Evolutionary conservation across 352 stramenopile genomes (phyloP).

Genomic region (Pythium sp.): DNA sequence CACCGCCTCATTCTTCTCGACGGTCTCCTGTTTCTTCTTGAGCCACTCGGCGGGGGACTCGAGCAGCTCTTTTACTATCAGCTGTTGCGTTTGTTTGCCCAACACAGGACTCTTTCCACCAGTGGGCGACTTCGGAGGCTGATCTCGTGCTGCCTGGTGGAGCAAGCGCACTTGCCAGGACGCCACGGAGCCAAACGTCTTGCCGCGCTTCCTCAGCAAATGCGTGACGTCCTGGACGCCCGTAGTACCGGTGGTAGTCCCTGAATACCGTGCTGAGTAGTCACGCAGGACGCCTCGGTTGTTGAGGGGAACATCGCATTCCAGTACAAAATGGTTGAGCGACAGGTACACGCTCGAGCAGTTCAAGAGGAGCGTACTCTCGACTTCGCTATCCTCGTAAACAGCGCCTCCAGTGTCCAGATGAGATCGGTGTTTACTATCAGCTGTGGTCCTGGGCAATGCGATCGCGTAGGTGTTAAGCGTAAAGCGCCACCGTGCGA

Average conservation of each 20-base stretch:
- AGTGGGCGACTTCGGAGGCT: not conserved
- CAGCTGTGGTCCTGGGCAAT: not conserved
- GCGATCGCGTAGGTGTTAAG: constrained; percentile 3
- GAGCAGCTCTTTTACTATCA: constrained; percentile 14
- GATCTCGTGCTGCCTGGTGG: constrained; percentile 19
- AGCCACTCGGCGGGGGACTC: constrained; percentile 44
- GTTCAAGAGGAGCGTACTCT: constrained; percentile 31
- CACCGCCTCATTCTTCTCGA: constrained; percentile 25
- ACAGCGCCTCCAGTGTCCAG: not conserved
- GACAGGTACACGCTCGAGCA: constrained; percentile 35
- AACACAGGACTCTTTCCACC: not conserved
- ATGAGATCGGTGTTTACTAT: constrained; percentile 8
- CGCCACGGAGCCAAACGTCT: not conserved
- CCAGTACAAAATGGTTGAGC: constrained; percentile 37
- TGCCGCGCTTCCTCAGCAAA: not conserved
- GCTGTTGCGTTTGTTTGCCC: constrained; percentile 7
- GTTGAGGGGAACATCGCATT: constrained; percentile 14
- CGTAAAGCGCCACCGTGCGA: constrained; percentile 53
- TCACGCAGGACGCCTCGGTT: constrained; percentile 28
- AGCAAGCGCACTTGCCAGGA: constrained; percentile 59
- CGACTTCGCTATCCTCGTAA: constrained; percentile 16
- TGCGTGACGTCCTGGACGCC: constrained; percentile 4
- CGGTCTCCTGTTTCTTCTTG: constrained; percentile 28
- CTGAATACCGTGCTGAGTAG: not conserved
- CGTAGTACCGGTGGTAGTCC: not conserved